Evolutionary conservation across 1,284 basidiomycete genomes (phyloP).

Genomic region (Uromyces viciae-fabae): DNA sequence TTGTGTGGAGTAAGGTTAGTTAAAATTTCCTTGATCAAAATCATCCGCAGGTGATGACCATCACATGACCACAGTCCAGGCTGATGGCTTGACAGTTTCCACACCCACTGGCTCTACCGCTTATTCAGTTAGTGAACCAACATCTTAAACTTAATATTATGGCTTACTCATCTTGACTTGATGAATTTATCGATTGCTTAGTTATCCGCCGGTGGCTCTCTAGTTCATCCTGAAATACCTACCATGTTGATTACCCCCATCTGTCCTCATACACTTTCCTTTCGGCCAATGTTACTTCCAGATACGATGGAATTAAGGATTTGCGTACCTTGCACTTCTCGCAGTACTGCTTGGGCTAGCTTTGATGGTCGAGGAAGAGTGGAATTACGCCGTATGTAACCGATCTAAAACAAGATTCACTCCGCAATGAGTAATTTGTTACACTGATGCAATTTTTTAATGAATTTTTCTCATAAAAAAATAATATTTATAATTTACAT

Average conservation of each 20-base stretch:
- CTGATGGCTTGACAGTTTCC: constrained; percentile 90
- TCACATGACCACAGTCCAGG: constrained; percentile 98
- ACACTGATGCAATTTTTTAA: not conserved
- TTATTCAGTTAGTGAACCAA: constrained; percentile 75
- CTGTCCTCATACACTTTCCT: constrained; percentile 96
- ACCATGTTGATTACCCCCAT: constrained; percentile 95
- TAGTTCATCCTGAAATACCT: constrained; percentile 96
- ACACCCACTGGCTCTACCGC: constrained; percentile 98
- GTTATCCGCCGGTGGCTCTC: constrained; percentile 93
- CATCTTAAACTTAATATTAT: too few relatives aligned
- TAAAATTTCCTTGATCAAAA: too few relatives aligned
- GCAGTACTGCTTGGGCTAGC: constrained; percentile 97
- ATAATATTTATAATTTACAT: too few relatives aligned
- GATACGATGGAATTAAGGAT: constrained; percentile 98
- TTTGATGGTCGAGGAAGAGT: constrained; percentile 96
- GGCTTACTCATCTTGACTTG: too few relatives aligned
- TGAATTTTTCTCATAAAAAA: not conserved
- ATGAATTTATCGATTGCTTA: constrained; percentile 52
- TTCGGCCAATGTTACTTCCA: constrained; percentile 95
- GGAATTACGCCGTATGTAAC: constrained; percentile 67
- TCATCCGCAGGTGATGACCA: constrained; percentile 95
- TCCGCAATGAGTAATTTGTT: not conserved
- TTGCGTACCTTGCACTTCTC: constrained; percentile 95
- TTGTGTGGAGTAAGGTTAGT: not conserved
- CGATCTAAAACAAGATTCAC: not conserved